Conservation (phyloP, 495 filamentous ascomycete species). For the Cercophora scortea region DNA sequence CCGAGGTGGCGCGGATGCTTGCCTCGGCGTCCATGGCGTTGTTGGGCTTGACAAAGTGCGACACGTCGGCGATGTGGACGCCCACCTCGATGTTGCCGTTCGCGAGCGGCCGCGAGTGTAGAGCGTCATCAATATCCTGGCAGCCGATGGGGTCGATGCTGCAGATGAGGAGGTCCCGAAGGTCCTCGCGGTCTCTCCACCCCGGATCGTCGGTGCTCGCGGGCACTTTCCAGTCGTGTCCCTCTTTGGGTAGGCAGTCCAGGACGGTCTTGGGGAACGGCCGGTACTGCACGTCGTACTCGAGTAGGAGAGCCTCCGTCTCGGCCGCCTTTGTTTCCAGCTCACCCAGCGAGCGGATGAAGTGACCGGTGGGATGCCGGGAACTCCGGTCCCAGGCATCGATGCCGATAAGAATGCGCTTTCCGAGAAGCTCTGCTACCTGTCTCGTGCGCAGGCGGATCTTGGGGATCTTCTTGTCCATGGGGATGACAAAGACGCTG, state of each 20-base stretch:
- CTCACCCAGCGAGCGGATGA: constrained; percentile 86
- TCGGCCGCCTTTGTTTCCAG: constrained; percentile 92
- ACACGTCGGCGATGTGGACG: constrained; percentile 98
- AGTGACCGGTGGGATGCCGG: constrained; percentile 86
- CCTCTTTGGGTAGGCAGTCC: constrained; percentile 85
- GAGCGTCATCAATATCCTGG: constrained; percentile 96
- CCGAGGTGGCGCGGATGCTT: constrained; percentile 86
- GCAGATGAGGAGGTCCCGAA: constrained; percentile 81
- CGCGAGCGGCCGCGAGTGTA: constrained; percentile 75
- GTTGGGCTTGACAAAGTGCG: constrained; percentile 94
- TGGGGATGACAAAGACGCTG: constrained; percentile 86
- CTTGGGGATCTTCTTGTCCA: constrained; percentile 96
- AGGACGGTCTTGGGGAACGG: constrained; percentile 93
- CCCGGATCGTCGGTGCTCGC: constrained; percentile 64
- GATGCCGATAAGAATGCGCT: constrained; percentile 90
- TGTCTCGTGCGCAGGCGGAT: constrained; percentile 89
- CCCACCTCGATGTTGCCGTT: constrained; percentile 96
- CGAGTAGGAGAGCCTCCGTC: constrained; percentile 87
- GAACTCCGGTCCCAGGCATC: constrained; percentile 93
- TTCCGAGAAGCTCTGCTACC: constrained; percentile 76
- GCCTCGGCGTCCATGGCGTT: constrained; percentile 97
- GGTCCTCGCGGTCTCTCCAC: constrained; percentile 77
- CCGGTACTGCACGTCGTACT: constrained; percentile 95
- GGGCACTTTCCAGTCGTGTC: constrained; percentile 91
- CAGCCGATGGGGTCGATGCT: constrained; percentile 95